Conservation (phyloP, 2,329 filamentous ascomycete genomes). For the Sporothrix curviconia region DNA sequence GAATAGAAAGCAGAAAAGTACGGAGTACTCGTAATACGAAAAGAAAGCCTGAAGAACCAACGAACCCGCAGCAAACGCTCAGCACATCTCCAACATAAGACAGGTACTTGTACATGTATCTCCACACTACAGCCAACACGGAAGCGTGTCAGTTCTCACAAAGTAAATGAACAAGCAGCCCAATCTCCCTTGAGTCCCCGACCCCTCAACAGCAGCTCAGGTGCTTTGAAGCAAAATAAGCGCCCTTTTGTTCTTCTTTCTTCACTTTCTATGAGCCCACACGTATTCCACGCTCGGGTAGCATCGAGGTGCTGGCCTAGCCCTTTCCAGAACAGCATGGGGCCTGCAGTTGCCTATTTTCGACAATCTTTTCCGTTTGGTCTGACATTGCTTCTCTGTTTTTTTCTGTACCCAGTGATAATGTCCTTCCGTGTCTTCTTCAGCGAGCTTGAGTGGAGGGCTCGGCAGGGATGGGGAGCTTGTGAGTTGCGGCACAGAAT, state of each 20-base stretch:
- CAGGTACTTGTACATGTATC: not conserved
- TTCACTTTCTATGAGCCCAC: not conserved
- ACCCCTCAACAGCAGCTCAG: not conserved
- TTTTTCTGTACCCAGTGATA: not conserved
- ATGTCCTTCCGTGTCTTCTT: not conserved
- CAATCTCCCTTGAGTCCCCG: no score
- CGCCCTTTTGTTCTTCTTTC: not conserved
- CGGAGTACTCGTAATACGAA: no score
- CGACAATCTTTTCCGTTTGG: not conserved
- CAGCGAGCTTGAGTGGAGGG: not conserved
- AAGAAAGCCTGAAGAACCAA: no score
- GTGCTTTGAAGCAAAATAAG: not conserved
- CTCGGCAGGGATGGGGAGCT: no score
- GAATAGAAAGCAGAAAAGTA: no score
- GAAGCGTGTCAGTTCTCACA: not conserved
- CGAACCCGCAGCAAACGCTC: not conserved
- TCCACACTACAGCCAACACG: not conserved
- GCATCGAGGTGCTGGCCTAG: slow-evolving; percentile 5
- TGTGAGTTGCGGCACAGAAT: no score
- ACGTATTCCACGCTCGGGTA: no score
- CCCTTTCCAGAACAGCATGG: not conserved
- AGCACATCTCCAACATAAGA: not conserved
- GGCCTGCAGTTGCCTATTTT: no score
- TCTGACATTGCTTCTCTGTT: not conserved
- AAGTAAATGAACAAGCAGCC: no score